phyloP scores from a whole-genome alignment of 371 early-diverging fungal genomes.

The Zopfochytrium polystomum region DNA sequence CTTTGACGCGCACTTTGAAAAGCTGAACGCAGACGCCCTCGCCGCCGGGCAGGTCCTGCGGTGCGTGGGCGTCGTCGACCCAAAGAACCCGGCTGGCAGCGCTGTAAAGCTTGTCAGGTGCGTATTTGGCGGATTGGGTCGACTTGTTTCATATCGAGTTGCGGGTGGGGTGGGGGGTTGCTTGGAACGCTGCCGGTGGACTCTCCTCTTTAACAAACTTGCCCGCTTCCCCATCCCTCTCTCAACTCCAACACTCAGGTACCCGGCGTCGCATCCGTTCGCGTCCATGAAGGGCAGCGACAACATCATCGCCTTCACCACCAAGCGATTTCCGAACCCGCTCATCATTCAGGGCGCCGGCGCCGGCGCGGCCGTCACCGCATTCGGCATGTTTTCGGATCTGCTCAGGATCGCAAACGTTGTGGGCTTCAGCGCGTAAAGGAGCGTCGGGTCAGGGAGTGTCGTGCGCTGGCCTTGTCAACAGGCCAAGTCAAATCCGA shows the following conservation, averaged over 20 bases:
- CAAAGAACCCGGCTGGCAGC: constrained; percentile 59
- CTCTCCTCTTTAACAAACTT: no score
- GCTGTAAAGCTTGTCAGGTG: constrained; percentile 49
- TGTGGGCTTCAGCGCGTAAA: neutral
- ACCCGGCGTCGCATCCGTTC: constrained; percentile 86
- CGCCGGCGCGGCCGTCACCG: constrained; percentile 95
- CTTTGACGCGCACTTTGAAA: constrained; percentile 78
- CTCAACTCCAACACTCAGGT: no score
- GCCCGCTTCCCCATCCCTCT: no score
- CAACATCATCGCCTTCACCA: constrained; percentile 93
- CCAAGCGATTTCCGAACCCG: constrained; percentile 88
- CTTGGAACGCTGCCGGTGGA: no score
- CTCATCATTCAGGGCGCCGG: constrained; percentile 95
- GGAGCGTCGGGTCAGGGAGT: neutral
- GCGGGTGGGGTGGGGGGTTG: no score
- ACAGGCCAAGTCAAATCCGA: no score
- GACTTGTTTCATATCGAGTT: no score
- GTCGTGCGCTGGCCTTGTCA: no score
- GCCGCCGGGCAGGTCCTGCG: constrained; percentile 75
- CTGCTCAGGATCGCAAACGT: constrained; percentile 54
- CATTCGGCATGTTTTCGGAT: constrained; percentile 92
- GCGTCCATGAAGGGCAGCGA: constrained; percentile 94
- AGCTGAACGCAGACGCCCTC: constrained; percentile 72
- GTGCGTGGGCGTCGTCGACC: constrained; percentile 88
- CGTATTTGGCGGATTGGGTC: no score